phyloP scores from a whole-genome alignment of 1,139 yeast species.

The Saccharomycopsis hybrid region DNA sequence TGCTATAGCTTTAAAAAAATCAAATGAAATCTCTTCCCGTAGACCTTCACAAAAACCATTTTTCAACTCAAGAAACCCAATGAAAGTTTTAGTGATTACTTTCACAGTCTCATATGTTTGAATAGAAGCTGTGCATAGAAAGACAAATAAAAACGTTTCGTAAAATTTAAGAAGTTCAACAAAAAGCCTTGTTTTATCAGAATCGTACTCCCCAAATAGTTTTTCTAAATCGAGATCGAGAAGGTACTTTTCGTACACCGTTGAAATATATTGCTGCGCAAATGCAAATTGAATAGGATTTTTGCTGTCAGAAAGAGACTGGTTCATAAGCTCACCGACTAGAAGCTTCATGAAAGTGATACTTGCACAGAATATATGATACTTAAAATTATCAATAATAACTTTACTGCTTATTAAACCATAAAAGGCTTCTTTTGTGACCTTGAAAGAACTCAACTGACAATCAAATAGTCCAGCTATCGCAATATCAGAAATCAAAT shows the following conservation, averaged over 20 bases:
- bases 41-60: background rate
- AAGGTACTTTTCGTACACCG: too few species aligned
- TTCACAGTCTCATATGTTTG: slow-evolving; percentile 4
- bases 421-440: background rate
- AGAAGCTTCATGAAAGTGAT: too few species aligned
- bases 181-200: too few species aligned
- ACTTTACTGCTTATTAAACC: too few species aligned
- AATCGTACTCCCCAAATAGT: too few species aligned
- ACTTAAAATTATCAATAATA: too few species aligned
- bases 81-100: background rate
- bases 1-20: slow-evolving; percentile 1
- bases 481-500: background rate
- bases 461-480: slow-evolving; percentile 9
- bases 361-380: too few species aligned
- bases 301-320: too few species aligned
- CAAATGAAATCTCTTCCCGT: background rate
- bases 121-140: background rate
- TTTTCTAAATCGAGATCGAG: too few species aligned
- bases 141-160: background rate
- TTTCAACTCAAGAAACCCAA: background rate
- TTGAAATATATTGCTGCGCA: too few species aligned
- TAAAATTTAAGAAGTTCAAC: background rate
- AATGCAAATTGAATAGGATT: too few species aligned
- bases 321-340: too few species aligned
- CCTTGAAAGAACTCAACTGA: background rate